phyloP scores from a whole-genome alignment of 371 early-diverging fungal genomes.

The Mortierella sp. region DNA sequence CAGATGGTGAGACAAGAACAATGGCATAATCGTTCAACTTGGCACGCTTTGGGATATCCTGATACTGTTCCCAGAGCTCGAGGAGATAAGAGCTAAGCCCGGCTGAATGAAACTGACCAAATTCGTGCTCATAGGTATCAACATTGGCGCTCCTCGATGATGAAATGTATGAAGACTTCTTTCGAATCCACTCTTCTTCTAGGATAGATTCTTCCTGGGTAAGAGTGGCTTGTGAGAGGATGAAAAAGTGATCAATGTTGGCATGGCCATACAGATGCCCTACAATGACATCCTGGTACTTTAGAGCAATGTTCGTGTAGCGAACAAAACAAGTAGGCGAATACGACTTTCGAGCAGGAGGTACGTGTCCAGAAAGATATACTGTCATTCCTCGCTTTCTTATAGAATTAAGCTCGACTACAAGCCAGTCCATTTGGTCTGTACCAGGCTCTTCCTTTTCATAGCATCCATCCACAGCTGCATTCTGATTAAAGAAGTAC shows the following conservation, averaged over 20 bases:
- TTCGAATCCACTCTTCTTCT: background rate
- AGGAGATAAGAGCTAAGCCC: constrained; percentile 46
- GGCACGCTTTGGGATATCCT: constrained; percentile 41
- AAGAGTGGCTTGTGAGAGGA: constrained; percentile 49
- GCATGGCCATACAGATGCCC: constrained; percentile 87
- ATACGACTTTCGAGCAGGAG: constrained; percentile 78
- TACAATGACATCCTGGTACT: constrained; percentile 71
- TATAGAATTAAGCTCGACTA: constrained; percentile 61
- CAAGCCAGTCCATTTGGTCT: constrained; percentile 79
- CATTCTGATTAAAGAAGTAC: constrained; percentile 78
- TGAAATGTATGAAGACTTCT: no score
- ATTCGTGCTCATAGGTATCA: constrained; percentile 19
- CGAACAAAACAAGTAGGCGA: constrained; percentile 68
- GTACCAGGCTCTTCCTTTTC: constrained; percentile 68
- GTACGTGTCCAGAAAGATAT: constrained; percentile 83
- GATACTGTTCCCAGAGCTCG: constrained; percentile 57
- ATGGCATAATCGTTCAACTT: constrained; percentile 59
- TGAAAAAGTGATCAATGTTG: constrained; percentile 82
- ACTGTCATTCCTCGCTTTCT: constrained; percentile 57
- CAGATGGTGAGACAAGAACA: constrained; percentile 76
- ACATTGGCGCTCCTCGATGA: no score
- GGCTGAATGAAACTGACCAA: constrained; percentile 25
- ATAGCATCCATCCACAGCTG: constrained; percentile 75
- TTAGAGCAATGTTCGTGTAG: constrained; percentile 70
- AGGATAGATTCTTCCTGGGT: background rate